Percentiles rank a stretch among this genome's conserved stretches.
Evolutionary conservation across 2,329 filamentous ascomycete species (phyloP).

Genomic region (Trichoderma guizhouense): DNA sequence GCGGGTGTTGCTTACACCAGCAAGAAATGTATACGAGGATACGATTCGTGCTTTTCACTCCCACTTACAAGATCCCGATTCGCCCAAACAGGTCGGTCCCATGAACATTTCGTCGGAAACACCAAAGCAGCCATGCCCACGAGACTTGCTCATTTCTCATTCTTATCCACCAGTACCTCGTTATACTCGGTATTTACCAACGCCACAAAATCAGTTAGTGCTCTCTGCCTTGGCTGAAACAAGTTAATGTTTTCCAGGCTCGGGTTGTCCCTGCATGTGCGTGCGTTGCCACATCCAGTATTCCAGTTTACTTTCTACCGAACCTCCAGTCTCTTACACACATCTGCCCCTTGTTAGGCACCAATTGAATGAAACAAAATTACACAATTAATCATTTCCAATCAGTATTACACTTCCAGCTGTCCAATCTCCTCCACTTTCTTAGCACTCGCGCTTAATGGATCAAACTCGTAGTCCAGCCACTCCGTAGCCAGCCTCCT

Average conservation of each 20-base stretch:
- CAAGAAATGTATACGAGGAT: background rate
- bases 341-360: background rate
- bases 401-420: slow-evolving; percentile 32
- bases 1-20: background rate
- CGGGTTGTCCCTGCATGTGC: background rate
- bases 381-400: background rate
- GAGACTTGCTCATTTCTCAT: background rate
- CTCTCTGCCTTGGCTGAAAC: background rate
- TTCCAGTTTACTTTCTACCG: background rate
- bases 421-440: slow-evolving; percentile 44
- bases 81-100: background rate
- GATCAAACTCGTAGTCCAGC: slow-evolving; percentile 79
- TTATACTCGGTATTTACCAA: background rate
- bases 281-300: background rate
- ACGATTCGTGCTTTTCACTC: background rate
- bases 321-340: background rate
- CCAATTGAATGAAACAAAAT: background rate
- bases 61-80: background rate
- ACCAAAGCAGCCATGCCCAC: background rate
- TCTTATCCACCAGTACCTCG: background rate
- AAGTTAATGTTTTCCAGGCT: background rate
- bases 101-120: background rate
- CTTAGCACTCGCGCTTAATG: slow-evolving; percentile 43
- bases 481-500: slow-evolving; percentile 75
- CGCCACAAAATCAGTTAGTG: background rate